phyloP scores from a whole-genome alignment of 169 alveolate species.

The Plasmodium inui region DNA sequence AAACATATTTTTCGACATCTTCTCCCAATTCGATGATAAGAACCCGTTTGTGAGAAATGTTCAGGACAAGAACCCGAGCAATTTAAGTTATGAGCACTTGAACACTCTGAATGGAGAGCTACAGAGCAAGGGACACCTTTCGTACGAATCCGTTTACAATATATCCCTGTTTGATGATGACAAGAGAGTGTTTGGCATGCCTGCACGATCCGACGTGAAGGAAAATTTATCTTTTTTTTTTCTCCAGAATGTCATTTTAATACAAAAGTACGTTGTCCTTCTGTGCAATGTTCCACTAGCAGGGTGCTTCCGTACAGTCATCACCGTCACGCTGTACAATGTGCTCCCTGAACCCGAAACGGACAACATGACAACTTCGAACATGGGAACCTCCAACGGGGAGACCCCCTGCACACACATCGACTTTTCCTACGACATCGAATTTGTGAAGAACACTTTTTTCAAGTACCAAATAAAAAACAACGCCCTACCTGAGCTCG shows the following conservation, averaged over 20 bases:
- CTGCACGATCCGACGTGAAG: conserved; percentile 30
- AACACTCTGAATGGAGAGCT: background rate
- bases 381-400: background rate
- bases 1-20: conserved; percentile 4
- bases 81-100: conserved; percentile 6
- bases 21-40: conserved; percentile 7
- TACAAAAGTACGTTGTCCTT: conserved; percentile 6
- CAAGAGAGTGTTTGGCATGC: conserved; percentile 11
- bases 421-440: conserved; percentile 23
- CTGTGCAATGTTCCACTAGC: conserved; percentile 6
- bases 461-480: conserved; percentile 1
- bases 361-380: background rate
- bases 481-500: conserved; percentile 13
- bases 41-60: conserved; percentile 20
- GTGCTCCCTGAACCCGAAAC: background rate
- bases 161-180: conserved; percentile 12
- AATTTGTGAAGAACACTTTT: conserved; percentile 24
- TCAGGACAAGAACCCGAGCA: background rate
- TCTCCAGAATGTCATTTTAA: conserved; percentile 6
- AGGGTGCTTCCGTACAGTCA: conserved; percentile 9
- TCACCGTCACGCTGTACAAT: conserved; percentile 4
- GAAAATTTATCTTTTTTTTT: conserved; percentile 23
- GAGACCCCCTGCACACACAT: conserved; percentile 16
- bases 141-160: conserved; percentile 4
- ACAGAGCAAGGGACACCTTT: background rate